Conservation (phyloP, 768 basidiomycete genomes). For the Trametes maxima region DNA sequence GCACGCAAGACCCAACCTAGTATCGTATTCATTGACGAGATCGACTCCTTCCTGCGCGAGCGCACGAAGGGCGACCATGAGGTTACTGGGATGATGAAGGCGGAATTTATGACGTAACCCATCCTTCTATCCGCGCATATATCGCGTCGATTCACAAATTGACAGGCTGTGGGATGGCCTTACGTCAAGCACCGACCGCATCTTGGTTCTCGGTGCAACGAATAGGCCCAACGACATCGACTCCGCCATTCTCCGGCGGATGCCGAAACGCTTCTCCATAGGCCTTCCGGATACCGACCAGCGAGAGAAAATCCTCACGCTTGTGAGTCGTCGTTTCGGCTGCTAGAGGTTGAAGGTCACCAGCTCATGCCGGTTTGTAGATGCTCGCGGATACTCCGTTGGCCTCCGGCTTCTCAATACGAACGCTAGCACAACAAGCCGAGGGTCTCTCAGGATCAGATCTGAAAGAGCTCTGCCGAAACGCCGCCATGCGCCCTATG, state of each 20-base stretch:
- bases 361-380: constrained; percentile 39
- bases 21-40: constrained; percentile 99
- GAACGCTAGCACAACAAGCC: constrained; percentile 64
- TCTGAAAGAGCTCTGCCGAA: constrained; percentile 88
- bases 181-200: constrained; percentile 75
- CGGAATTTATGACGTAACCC: constrained; percentile 88
- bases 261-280: constrained; percentile 96
- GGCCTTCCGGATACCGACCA: constrained; percentile 78
- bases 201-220: constrained; percentile 92
- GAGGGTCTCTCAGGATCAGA: constrained; percentile 88
- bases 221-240: constrained; percentile 95
- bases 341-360: no score
- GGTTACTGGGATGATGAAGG: constrained; percentile 98
- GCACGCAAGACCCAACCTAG: constrained; percentile 92
- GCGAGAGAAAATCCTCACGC: constrained; percentile 76
- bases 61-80: constrained; percentile 91
- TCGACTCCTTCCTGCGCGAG: constrained; percentile 92
- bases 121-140: background rate
- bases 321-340: constrained; percentile 49
- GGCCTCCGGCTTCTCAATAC: constrained; percentile 60
- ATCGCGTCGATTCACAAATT: background rate
- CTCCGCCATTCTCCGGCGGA: constrained; percentile 84
- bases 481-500: constrained; percentile 91
- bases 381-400: constrained; percentile 84
- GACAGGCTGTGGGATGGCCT: constrained; percentile 93